Conservation (phyloP, 1,284 basidiomycete species). For the Fistulinella cinereoalba region DNA sequence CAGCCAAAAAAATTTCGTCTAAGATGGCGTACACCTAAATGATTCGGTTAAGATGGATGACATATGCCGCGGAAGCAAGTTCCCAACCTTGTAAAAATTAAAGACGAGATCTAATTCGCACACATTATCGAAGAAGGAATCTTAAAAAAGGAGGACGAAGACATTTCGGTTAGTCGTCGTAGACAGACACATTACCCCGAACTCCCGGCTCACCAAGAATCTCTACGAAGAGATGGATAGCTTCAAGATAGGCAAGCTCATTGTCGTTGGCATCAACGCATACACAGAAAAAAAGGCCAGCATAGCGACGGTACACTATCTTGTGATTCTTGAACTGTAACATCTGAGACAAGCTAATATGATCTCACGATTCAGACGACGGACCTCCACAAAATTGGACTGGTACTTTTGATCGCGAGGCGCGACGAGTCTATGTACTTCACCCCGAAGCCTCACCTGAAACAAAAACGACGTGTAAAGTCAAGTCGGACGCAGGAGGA, state of each 20-base stretch:
- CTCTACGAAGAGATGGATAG: constrained; percentile 97
- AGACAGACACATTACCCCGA: background rate
- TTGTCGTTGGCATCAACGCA: constrained; percentile 99
- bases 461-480: background rate
- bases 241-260: constrained; percentile 94
- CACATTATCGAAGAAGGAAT: constrained; percentile 97
- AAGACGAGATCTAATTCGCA: constrained; percentile 97
- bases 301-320: constrained; percentile 92
- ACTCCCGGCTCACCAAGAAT: constrained; percentile 72
- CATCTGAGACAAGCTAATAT: constrained; percentile 4
- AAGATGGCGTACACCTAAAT: constrained; percentile 90
- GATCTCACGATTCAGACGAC: constrained; percentile 19
- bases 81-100: constrained; percentile 92
- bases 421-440: constrained; percentile 93
- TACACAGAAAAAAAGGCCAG: constrained; percentile 96
- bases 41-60: constrained; percentile 6
- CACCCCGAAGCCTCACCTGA: constrained; percentile 87
- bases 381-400: constrained; percentile 97
- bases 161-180: constrained; percentile 1
- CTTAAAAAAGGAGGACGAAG: constrained; percentile 40
- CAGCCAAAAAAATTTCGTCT: constrained; percentile 98
- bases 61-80: background rate
- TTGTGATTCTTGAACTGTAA: constrained; percentile 91
- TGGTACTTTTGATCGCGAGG: constrained; percentile 99
- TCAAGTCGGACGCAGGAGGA: constrained; percentile 1